Evolutionary conservation across 1,139 yeast genomes (phyloP).

Genomic region (Candida sojae): DNA sequence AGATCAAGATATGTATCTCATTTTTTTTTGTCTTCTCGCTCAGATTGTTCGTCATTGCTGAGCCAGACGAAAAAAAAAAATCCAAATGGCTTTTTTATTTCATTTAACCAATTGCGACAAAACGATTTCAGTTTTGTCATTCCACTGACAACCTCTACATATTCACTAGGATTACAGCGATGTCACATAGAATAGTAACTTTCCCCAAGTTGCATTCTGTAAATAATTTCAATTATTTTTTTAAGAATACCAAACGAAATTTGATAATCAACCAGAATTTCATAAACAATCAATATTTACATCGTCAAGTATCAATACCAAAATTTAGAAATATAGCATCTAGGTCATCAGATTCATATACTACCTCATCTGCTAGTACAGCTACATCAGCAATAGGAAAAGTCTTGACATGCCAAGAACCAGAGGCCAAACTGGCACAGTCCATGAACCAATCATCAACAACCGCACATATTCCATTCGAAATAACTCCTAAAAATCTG

Average conservation of each 20-base stretch:
- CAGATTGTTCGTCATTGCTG: background rate
- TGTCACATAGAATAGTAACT: slow-evolving; percentile 15
- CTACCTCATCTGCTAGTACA: background rate
- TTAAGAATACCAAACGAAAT: slow-evolving; percentile 36
- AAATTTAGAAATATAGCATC: background rate
- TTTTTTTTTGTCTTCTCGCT: background rate
- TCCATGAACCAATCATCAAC: slow-evolving; percentile 10
- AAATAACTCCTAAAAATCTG: slow-evolving; percentile 45
- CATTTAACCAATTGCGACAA: background rate
- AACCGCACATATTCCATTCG: slow-evolving; percentile 50
- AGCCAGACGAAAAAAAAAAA: background rate
- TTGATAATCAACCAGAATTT: slow-evolving; percentile 36
- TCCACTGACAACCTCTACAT: background rate
- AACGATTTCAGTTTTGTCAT: background rate
- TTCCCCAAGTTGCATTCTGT: slow-evolving; percentile 31
- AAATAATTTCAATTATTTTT: slow-evolving; percentile 41
- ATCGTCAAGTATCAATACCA: slow-evolving; percentile 9
- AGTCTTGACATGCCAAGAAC: slow-evolving; percentile 42
- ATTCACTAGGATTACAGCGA: background rate
- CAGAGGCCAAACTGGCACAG: slow-evolving; percentile 30
- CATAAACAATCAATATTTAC: slow-evolving; percentile 33
- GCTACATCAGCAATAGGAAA: slow-evolving; percentile 22
- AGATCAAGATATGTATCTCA: background rate
- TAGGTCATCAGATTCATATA: background rate
- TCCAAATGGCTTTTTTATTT: background rate